Base-by-base conservation (phyloP, 768 basidiomycete species). In the Royoungia palumana region DNA sequence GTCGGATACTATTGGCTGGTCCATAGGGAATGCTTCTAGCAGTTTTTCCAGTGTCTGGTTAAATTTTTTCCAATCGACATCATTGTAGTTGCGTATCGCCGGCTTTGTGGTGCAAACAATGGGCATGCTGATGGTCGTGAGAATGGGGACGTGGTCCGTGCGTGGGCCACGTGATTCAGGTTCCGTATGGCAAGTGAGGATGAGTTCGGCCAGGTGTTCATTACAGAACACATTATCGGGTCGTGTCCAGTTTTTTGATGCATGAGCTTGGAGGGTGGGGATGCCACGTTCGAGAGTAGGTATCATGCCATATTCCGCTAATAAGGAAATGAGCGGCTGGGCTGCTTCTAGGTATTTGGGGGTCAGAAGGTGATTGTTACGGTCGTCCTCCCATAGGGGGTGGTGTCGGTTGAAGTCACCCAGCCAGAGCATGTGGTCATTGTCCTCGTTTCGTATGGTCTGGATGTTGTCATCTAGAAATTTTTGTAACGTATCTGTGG, bases 191-290 rank as follows among this genome's bases (percentile, higher is more conserved):
- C 71, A 75, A 8, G 24, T 21, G 9, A 16, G 2, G 2, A 39
- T 9, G 10, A 5, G 24, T 13, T 39, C 38, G 16, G 38, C 21
- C 11, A 28, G 30, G 12, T 41, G 4, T 1, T 41, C 46, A 0
- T 5, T 50, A 20, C 57, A 52, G 40, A 68, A 73, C 0, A 74
- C 59, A 22, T 75, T 74, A 53, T 73, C 71, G 0, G 64, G 63
- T 4, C 70, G 19, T 0, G 70, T 72, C 48, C 57, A 60, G 44
- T 69, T 69, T n/a, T 53, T 53, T n/a, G 60, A 58, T 4, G 20
- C 19, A 2, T 42, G 47, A 0, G 53, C 41, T 44, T 53, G 21
- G 0, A 70, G 59, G 0, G 63, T 72, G 8, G 60, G 67, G 4
- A 65, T 47, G 49, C 57, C 32, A n/a, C n/a, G n/a, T 59, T 53